Conservation (phyloP, 2,329 filamentous ascomycete species). For the Fusarium sambucinum region DNA sequence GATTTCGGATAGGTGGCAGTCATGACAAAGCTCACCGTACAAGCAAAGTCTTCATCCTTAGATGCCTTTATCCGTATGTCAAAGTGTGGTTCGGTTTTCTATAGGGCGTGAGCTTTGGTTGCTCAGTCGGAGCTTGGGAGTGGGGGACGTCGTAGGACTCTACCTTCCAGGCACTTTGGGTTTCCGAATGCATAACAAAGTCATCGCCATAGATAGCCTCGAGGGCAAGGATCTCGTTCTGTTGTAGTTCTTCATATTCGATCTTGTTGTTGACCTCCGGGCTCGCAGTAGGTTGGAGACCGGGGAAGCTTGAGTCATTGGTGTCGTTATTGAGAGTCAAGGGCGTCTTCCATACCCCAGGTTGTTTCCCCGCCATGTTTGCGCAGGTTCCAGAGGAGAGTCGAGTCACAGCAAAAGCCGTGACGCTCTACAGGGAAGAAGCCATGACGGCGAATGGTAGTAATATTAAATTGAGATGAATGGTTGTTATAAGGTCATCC, state of each 20-base stretch:
- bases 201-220: constrained; percentile 92
- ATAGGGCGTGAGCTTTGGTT: constrained; percentile 40
- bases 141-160: constrained; percentile 30
- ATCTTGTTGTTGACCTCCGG: constrained; percentile 60
- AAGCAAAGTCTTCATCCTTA: constrained; percentile 76
- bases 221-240: constrained; percentile 87
- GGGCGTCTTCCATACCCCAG: constrained; percentile 63
- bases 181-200: constrained; percentile 78
- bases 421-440: constrained; percentile 61
- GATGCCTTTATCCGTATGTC: constrained; percentile 82
- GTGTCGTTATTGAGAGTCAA: constrained; percentile 56
- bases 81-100: constrained; percentile 87
- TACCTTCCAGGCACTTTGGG: constrained; percentile 87
- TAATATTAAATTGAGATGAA: constrained; percentile 20
- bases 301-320: constrained; percentile 65
- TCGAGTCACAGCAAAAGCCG: constrained; percentile 67
- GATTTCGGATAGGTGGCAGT: constrained; percentile 94
- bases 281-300: constrained; percentile 58
- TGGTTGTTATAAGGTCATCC: constrained; percentile 35
- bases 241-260: constrained; percentile 85
- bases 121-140: constrained; percentile 35
- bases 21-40: constrained; percentile 81
- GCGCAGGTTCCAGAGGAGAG: constrained; percentile 53
- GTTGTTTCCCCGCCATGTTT: constrained; percentile 66
- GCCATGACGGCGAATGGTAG: constrained; percentile 55